Percentiles rank a stretch among this genome's conserved stretches.
These are phyloP conservation scores for Fusarium sp. DNA, from an alignment of 2,329 filamentous ascomycete species.

Conservation along the genomic window DNA sequence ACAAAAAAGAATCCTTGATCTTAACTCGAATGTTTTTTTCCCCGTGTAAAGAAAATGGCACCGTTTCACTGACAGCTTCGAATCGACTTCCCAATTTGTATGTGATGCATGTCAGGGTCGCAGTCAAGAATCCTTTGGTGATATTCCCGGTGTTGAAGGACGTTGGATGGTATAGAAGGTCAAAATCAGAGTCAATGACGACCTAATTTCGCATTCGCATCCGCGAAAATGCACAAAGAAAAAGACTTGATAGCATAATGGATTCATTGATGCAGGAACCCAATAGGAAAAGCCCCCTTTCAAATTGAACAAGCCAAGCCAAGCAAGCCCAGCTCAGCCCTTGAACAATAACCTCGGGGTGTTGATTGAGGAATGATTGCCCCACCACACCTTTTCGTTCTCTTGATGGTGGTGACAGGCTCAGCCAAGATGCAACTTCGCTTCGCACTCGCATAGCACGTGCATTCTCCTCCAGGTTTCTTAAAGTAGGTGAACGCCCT, in stretches of 20 bases:
- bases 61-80: not conserved
- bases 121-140: not conserved
- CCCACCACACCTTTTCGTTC: not conserved
- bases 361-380: not conserved
- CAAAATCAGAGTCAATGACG: not conserved
- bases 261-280: not conserved
- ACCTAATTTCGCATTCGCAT: not conserved
- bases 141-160: not conserved
- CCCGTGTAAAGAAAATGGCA: not conserved
- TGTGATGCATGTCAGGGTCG: not conserved
- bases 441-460: slow-evolving; percentile 20
- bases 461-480: not conserved
- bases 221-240: not conserved
- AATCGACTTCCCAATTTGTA: not conserved
- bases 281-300: not conserved
- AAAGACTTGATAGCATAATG: not conserved
- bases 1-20: not conserved
- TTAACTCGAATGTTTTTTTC: not conserved
- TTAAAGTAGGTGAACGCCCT: not conserved
- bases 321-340: not conserved
- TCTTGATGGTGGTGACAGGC: not conserved
- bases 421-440: slow-evolving; percentile 14
- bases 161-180: not conserved
- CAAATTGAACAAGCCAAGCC: not conserved
- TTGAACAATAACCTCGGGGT: not conserved